phyloP scores from a whole-genome alignment of 169 alveolate genomes.

The Eimeria maxima region DNA sequence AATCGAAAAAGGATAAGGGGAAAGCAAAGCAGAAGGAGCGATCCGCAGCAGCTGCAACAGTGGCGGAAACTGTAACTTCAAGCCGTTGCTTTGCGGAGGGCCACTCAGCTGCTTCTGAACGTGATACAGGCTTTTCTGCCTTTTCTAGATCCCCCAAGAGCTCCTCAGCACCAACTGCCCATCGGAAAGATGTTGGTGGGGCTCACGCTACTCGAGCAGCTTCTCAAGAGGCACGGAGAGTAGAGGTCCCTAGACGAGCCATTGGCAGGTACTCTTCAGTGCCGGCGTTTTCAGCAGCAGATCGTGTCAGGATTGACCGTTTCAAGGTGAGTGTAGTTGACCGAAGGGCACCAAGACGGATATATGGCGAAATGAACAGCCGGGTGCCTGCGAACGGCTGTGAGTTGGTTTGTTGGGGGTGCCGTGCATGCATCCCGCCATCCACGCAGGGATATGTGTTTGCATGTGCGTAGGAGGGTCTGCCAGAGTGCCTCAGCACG shows the following conservation, averaged over 20 bases:
- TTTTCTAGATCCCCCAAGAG: neutral
- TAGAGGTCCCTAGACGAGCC: conserved; percentile 1
- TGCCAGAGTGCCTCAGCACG: conserved; percentile 60
- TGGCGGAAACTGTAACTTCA: neutral
- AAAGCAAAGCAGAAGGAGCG: neutral
- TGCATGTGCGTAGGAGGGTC: conserved; percentile 47
- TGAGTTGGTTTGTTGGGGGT: neutral
- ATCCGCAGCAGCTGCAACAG: neutral
- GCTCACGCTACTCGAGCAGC: neutral
- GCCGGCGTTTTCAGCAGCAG: conserved; percentile 70
- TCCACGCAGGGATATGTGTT: neutral
- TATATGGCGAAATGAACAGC: neutral
- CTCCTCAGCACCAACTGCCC: neutral
- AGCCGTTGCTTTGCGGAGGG: neutral
- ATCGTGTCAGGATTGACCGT: conserved; percentile 47
- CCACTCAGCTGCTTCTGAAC: conserved; percentile 9
- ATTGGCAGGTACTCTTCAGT: conserved; percentile 54
- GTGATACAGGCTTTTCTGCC: neutral
- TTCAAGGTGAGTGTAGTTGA: neutral
- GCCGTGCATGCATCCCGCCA: neutral
- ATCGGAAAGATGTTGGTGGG: neutral
- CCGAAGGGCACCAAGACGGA: neutral
- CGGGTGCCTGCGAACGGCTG: neutral
- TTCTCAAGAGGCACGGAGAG: conserved; percentile 13
- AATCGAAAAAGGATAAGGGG: neutral